Conservation (phyloP, 345 rosid genomes). For the Psidium guajava region DNA sequence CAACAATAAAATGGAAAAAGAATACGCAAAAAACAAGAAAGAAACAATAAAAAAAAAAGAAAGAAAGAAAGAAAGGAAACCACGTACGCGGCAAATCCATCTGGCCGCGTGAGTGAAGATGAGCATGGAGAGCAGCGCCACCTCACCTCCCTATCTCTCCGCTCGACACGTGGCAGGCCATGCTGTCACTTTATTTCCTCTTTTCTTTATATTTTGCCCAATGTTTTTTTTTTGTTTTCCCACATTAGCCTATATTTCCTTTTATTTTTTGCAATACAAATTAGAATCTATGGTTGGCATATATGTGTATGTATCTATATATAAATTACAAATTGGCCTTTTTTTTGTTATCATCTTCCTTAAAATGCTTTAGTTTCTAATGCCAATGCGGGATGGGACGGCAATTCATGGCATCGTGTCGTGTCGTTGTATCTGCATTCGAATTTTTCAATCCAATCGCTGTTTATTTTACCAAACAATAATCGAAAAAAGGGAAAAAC, state of each 20-base stretch:
- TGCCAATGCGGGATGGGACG: background rate
- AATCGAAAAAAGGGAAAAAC: background rate
- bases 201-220: no score
- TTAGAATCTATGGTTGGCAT: background rate
- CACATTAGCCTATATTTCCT: no score
- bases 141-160: background rate
- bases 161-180: background rate
- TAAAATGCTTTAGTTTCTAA: background rate
- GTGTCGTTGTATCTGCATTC: background rate
- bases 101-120: background rate
- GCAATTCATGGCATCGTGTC: accelerated
- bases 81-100: background rate
- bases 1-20: background rate
- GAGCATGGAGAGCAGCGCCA: background rate
- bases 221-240: no score
- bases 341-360: background rate
- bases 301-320: no score
- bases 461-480: accelerated
- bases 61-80: background rate
- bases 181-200: background rate
- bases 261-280: background rate
- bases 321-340: accelerated
- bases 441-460: background rate
- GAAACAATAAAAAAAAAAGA: background rate
- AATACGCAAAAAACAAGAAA: background rate